Evolutionary conservation across 306 rosid species (phyloP), one percentile per base, ranked within the genome.

Genomic region (Oemleria cerasiformis): DNA sequence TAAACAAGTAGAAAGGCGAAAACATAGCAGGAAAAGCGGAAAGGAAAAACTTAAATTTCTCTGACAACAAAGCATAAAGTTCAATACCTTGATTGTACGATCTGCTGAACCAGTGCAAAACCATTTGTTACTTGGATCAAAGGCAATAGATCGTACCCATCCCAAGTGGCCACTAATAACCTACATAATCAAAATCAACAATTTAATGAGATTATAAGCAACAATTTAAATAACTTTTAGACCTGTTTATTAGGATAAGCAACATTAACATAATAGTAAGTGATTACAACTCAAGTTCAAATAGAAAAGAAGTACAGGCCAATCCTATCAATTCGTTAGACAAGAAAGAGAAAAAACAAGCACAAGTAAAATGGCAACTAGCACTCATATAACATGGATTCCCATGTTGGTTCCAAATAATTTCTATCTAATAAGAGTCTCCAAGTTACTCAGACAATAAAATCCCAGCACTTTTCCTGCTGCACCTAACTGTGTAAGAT

Each of bases 61-160:
- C 41, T 4, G 11, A 36, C 42, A 34, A 66, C 47, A 73, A 54
- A 65, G 54, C 47, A 79, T 55, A 71, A 73, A 77, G 57, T 70
- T 50, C 60, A 67, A 67, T 87, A 91, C 99, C 99, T 94, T 94
- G 83, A 94, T 94, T 51, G 99, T 94, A 11, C 99, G 92, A 81
- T 94, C 99, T n/a, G 99, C 99, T 42, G 99, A 94, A 67, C 99
- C 99, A 70, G 99, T 94, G 76, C 95, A 88, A 85, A 94, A 94
- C 97, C 99, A 94, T 25, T 90, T 84, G 64, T 94, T 94, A 80
- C 99, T 91, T 73, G 90, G 99, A 84, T 94, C 99, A 85, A 94
- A 86, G 61, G 99, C 99, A 82, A 94, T 30, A 17, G 96, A 89
- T 78, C 99, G 87, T 82, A 94, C 99, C 99, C 99, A 94, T 72